Evolutionary conservation across 2,329 filamentous ascomycete species (phyloP).

Genomic region (Diaporthe citrichinensis): DNA sequence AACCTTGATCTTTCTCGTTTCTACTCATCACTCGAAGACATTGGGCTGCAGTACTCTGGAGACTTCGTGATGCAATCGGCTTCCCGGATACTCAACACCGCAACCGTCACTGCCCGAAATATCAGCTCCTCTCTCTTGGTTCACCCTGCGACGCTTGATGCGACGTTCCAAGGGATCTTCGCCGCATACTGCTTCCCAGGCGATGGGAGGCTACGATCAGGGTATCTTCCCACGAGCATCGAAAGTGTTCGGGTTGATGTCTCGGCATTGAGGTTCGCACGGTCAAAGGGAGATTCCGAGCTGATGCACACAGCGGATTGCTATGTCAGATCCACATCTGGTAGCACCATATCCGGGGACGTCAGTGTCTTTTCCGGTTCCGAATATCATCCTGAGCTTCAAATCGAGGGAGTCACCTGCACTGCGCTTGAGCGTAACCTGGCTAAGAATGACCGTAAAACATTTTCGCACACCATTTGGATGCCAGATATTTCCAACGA

Average conservation of each 20-base stretch:
- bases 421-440: no score
- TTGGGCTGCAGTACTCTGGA: constrained; percentile 1
- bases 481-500: no score
- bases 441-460: no score
- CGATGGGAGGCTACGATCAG: not conserved
- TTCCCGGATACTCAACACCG: not conserved
- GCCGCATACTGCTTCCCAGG: constrained; percentile 6
- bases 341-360: no score
- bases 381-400: no score
- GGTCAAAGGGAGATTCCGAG: no score
- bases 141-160: not conserved
- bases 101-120: not conserved
- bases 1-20: not conserved
- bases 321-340: no score
- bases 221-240: not conserved
- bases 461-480: no score
- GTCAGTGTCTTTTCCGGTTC: no score
- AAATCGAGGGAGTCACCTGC: no score
- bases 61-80: not conserved
- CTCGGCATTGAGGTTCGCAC: no score
- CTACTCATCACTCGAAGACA: not conserved
- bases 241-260: not conserved
- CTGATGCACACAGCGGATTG: no score
- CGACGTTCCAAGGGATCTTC: not conserved
- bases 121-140: not conserved